Evolutionary conservation across 75 land plant genomes (phyloP).

Genomic region (Cryptomeria japonica): DNA sequence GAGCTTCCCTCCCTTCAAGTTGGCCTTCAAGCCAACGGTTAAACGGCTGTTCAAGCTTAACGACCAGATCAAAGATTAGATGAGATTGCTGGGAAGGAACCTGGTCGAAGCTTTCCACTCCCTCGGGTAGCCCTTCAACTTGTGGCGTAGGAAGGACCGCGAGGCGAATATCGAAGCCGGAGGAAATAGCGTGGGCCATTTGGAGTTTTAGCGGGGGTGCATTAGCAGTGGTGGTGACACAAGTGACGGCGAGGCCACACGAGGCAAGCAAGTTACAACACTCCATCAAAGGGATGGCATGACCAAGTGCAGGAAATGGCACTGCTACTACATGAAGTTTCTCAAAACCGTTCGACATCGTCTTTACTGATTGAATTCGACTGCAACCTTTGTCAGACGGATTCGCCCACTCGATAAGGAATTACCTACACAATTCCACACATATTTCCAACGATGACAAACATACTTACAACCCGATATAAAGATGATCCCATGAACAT

Average conservation of each 20-base stretch:
- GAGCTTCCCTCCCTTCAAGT: neutral
- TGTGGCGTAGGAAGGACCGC: neutral
- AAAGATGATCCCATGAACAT: too few relatives aligned
- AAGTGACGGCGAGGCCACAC: slow-evolving; percentile 32
- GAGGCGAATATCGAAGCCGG: neutral
- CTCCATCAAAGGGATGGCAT: slow-evolving; percentile 45
- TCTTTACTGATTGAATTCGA: too few relatives aligned
- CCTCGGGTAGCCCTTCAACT: slow-evolving; percentile 22
- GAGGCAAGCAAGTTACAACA: slow-evolving; percentile 32
- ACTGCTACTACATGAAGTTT: slow-evolving; percentile 27
- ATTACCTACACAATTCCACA: too few relatives aligned
- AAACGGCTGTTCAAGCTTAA: neutral
- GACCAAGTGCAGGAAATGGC: slow-evolving; percentile 53
- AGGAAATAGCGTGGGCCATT: slow-evolving; percentile 4
- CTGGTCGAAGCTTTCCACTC: slow-evolving; percentile 34
- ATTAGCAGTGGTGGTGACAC: slow-evolving; percentile 34
- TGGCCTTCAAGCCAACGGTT: neutral
- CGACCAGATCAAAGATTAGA: neutral
- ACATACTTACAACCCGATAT: too few relatives aligned
- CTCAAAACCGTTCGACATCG: neutral
- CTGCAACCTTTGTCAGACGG: too few relatives aligned
- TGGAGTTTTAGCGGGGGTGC: slow-evolving; percentile 2
- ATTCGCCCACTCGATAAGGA: too few relatives aligned
- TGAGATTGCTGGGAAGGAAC: neutral
- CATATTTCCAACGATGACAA: too few relatives aligned